Conservation (phyloP, 139 green algal genomes). For the Trebouxia sp. region DNA sequence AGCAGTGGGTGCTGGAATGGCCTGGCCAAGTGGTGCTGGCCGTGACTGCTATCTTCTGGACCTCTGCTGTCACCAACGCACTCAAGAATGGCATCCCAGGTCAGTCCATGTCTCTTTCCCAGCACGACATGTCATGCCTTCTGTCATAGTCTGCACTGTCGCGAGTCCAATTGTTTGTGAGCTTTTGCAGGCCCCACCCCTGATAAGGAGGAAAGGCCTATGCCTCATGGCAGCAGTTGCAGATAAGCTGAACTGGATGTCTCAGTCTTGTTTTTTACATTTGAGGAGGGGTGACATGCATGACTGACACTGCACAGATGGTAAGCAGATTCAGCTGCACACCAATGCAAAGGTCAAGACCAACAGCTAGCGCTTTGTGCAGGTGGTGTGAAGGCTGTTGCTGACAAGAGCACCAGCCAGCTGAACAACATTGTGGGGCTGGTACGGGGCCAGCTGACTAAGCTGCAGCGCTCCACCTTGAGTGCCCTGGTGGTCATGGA, state of each 20-base stretch:
- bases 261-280: neutral
- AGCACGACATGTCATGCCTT: too few species aligned
- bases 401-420: slow-evolving; percentile 43
- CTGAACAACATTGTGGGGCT: slow-evolving; percentile 51
- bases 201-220: neutral
- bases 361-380: neutral
- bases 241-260: neutral
- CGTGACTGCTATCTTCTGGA: slow-evolving; percentile 76
- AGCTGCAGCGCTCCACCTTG: slow-evolving; percentile 68
- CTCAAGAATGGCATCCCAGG: slow-evolving; percentile 42
- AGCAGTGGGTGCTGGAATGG: slow-evolving; percentile 76
- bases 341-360: neutral
- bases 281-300: neutral
- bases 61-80: slow-evolving; percentile 38
- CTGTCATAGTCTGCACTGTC: too few species aligned
- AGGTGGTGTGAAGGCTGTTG: slow-evolving; percentile 29
- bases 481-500: slow-evolving; percentile 81
- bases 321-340: neutral
- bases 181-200: too few species aligned
- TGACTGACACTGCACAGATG: neutral
- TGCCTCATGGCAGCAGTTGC: neutral
- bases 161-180: too few species aligned
- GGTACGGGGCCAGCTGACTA: slow-evolving; percentile 59
- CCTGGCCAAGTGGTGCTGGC: slow-evolving; percentile 76
- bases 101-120: too few species aligned